These are phyloP conservation scores for Ceratocystis variospora DNA, from an alignment of 2,329 filamentous ascomycete species.

Conservation along the genomic window DNA sequence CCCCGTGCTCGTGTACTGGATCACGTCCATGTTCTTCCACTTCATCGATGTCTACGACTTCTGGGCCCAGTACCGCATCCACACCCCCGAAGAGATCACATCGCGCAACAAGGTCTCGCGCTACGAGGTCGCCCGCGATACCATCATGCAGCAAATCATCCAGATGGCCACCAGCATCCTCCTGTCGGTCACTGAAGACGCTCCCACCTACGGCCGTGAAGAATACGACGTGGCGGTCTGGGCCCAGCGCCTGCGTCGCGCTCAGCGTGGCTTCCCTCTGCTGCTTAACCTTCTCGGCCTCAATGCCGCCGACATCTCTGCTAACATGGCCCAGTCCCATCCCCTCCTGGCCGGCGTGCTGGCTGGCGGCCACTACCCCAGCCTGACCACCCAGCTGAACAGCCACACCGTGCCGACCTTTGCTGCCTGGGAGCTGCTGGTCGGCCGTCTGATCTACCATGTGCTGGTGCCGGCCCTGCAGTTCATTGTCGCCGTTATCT, in stretches of 20 bases:
- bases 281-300: constrained; percentile 60
- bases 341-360: constrained; percentile 63
- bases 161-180: constrained; percentile 60
- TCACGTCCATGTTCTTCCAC: constrained; percentile 74
- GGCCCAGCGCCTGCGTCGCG: constrained; percentile 67
- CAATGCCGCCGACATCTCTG: constrained; percentile 60
- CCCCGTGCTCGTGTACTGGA: constrained; percentile 80
- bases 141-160: constrained; percentile 80
- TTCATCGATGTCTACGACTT: constrained; percentile 71
- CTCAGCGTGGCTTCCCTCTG: constrained; percentile 63
- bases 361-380: constrained; percentile 69
- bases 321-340: constrained; percentile 56
- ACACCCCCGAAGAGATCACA: constrained; percentile 82
- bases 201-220: constrained; percentile 61
- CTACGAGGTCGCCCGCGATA: constrained; percentile 77
- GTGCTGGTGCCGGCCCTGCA: constrained; percentile 62
- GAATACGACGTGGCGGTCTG: constrained; percentile 81
- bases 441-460: constrained; percentile 70
- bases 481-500: constrained; percentile 56
- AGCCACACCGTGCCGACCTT: constrained; percentile 54
- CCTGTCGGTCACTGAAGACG: constrained; percentile 58
- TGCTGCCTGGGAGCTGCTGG: constrained; percentile 64
- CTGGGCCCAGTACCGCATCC: constrained; percentile 81
- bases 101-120: constrained; percentile 78
- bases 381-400: constrained; percentile 46